A percentile compares a stretch with the other conserved stretches of the same genome.
These are phyloP conservation scores for Balansia obtecta DNA, from an alignment of 2,329 filamentous ascomycete species.

Conservation along the genomic window DNA sequence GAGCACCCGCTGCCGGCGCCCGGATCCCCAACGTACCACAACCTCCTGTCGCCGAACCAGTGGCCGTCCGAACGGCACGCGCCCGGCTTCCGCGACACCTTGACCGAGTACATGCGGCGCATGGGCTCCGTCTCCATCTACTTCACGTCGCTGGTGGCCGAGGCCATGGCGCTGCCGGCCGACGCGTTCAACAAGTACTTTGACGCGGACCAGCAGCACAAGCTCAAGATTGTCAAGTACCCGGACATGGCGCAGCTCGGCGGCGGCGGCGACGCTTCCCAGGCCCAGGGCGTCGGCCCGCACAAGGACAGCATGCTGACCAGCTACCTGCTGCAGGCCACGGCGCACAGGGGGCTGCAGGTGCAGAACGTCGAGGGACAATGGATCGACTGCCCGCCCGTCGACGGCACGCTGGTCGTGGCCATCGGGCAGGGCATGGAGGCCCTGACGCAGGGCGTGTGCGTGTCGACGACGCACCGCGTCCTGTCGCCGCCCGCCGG, in stretches of 20 bases:
- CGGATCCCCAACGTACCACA: constrained; percentile 55
- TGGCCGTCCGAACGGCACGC: constrained; percentile 57
- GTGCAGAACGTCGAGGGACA: constrained; percentile 66
- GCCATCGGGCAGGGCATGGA: constrained; percentile 82
- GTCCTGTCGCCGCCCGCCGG: constrained; percentile 64
- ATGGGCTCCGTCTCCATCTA: constrained; percentile 62
- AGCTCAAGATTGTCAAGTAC: constrained; percentile 82
- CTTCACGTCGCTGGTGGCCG: constrained; percentile 72
- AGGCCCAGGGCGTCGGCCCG: constrained; percentile 56
- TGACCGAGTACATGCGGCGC: constrained; percentile 60
- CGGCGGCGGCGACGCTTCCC: constrained; percentile 15
- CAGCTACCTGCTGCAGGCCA: constrained; percentile 71
- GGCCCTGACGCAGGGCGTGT: constrained; percentile 72
- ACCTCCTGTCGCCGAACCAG: constrained; percentile 66
- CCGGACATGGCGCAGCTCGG: constrained; percentile 55
- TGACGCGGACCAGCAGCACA: constrained; percentile 64
- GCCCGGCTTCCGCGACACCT: constrained; percentile 55
- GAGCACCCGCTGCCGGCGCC: constrained; percentile 55
- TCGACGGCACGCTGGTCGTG: constrained; percentile 68
- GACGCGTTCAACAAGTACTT: constrained; percentile 70
- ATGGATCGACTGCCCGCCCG: constrained; percentile 75
- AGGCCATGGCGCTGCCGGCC: constrained; percentile 61
- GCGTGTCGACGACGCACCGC: constrained; percentile 69
- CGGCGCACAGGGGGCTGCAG: constrained; percentile 63
- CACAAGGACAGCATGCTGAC: constrained; percentile 81